These are phyloP conservation scores for Boletus huronensis DNA, from an alignment of 768 basidiomycete genomes.

Conservation along the genomic window DNA sequence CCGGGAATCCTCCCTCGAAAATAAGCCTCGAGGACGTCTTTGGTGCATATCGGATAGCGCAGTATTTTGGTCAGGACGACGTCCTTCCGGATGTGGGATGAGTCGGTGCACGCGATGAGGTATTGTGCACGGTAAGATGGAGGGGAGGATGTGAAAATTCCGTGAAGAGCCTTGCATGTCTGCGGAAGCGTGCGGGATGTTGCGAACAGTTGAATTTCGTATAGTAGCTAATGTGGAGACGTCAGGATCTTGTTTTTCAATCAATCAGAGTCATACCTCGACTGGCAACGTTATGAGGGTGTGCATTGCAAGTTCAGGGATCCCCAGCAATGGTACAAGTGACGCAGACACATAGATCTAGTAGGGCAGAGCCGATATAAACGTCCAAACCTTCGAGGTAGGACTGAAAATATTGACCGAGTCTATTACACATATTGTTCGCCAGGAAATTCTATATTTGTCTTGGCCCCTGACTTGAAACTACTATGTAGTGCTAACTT, in stretches of 20 bases:
- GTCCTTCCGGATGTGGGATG: slow-evolving; percentile 11
- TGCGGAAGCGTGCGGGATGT: slow-evolving; percentile 61
- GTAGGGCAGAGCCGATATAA: neutral
- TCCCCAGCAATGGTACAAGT: neutral
- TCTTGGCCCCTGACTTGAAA: slow-evolving; percentile 1
- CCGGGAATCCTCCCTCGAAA: slow-evolving; percentile 24
- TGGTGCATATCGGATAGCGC: slow-evolving; percentile 37
- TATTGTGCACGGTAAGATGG: slow-evolving; percentile 63
- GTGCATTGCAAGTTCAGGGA: slow-evolving; percentile 7
- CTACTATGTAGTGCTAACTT: neutral
- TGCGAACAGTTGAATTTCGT: slow-evolving; percentile 72
- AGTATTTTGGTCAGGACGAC: slow-evolving; percentile 45
- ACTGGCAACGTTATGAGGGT: slow-evolving; percentile 32
- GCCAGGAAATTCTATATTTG: slow-evolving; percentile 4
- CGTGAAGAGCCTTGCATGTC: slow-evolving; percentile 50
- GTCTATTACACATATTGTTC: neutral
- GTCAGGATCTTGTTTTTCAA: slow-evolving; percentile 7
- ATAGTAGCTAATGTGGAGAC: slow-evolving; percentile 59
- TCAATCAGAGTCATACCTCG: slow-evolving; percentile 28
- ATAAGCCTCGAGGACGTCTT: slow-evolving; percentile 45
- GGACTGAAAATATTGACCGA: neutral
- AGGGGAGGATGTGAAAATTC: slow-evolving; percentile 54
- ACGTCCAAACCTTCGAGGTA: neutral
- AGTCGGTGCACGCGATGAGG: slow-evolving; percentile 41
- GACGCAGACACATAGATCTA: neutral